These are phyloP conservation scores for Dimocarpus longan DNA, from an alignment of 345 rosid genomes.

Conservation along the genomic window DNA sequence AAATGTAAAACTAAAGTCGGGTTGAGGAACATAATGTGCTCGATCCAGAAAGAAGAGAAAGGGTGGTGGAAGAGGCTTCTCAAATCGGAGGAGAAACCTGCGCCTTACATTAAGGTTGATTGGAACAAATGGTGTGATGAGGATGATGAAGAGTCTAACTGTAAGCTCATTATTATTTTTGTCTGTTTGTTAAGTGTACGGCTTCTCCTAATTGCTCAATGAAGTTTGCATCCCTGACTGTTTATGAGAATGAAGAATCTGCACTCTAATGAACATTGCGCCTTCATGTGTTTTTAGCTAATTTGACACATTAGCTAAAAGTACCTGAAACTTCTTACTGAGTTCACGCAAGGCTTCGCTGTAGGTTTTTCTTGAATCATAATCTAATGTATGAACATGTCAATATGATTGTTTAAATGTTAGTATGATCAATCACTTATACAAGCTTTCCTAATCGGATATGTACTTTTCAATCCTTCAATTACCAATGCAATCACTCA, in stretches of 20 bases:
- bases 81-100: constrained; percentile 85
- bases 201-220: background rate
- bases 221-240: background rate
- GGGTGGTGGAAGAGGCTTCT: constrained; percentile 94
- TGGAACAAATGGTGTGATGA: constrained; percentile 99
- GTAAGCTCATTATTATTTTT: constrained; percentile 47
- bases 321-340: background rate
- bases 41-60: constrained; percentile 77
- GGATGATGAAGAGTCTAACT: constrained; percentile 65
- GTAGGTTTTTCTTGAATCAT: background rate
- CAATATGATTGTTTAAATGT: background rate
- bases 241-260: background rate
- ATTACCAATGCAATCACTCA: background rate
- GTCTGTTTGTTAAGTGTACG: background rate
- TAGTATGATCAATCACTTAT: background rate
- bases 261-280: background rate
- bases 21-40: constrained; percentile 82
- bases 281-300: background rate
- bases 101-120: constrained; percentile 97
- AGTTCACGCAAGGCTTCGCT: background rate
- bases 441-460: background rate
- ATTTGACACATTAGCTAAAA: background rate
- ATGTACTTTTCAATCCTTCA: background rate
- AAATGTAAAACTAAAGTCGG: constrained; percentile 78
- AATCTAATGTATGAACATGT: background rate